A percentile compares a stretch with the other conserved stretches of the same genome.
phyloP scores from a whole-genome alignment of 768 basidiomycete genomes.

The Postia placenta region DNA sequence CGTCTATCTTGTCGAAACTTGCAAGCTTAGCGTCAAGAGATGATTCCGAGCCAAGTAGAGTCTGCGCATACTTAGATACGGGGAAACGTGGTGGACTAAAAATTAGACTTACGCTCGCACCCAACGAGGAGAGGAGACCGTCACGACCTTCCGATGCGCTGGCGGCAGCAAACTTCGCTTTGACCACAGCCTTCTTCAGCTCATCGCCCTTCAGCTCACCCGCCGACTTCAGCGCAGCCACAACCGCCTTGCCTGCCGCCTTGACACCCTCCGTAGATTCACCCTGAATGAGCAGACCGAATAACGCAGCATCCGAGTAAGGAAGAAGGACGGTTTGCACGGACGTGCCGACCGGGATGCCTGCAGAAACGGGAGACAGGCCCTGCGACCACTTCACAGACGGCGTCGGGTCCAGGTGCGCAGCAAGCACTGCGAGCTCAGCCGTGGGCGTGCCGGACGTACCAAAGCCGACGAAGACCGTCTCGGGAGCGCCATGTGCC shows the following conservation, averaged over 20 bases:
- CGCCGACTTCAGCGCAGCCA: constrained; percentile 54
- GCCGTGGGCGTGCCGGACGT: constrained; percentile 55
- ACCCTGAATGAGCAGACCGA: constrained; percentile 78
- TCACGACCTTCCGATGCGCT: constrained; percentile 61
- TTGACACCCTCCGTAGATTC: constrained; percentile 54
- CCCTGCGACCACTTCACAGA: constrained; percentile 87
- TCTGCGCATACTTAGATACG: constrained; percentile 29
- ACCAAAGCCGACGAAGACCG: constrained; percentile 87
- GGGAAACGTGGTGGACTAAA: constrained; percentile 13
- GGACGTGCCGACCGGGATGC: constrained; percentile 51
- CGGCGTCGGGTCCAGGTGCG: constrained; percentile 72
- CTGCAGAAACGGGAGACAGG: constrained; percentile 58
- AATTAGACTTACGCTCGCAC: constrained; percentile 68
- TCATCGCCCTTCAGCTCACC: constrained; percentile 48
- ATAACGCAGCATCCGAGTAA: constrained; percentile 88
- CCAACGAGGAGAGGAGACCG: constrained; percentile 56
- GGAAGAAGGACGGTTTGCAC: constrained; percentile 75
- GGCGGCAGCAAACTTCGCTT: constrained; percentile 85
- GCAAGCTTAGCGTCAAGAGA: constrained; percentile 60
- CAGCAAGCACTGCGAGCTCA: constrained; percentile 72
- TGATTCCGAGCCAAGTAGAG: constrained; percentile 52
- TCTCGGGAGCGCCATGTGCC: constrained; percentile 54
- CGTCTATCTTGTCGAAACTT: constrained; percentile 64
- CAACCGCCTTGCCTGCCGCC: constrained; percentile 63
- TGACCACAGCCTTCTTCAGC: constrained; percentile 74